Base-by-base conservation (phyloP, 345 rosid species). In the Eucalyptus rudis region DNA sequence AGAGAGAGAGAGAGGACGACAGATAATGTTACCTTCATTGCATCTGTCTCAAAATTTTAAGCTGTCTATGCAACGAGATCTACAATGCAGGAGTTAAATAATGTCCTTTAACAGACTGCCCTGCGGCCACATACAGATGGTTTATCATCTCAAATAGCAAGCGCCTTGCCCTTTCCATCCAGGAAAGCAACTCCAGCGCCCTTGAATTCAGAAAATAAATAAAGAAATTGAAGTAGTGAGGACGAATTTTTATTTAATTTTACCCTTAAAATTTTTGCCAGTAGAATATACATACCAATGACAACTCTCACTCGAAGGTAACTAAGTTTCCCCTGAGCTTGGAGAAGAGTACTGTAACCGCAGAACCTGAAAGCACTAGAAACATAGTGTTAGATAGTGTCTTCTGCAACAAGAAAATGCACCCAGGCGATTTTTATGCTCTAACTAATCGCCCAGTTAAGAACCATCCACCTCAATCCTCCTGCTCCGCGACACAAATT, bases 111-210 rank as follows among this genome's bases (percentile, higher is more conserved):
- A 59, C 45, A 59, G 87, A 86, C 25, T 43, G 68, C 33, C 50
- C 24, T 31, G 45, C 47, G 22, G 85, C 43, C 14, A 76, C 68
- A 51, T 66, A 27, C 44, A 43, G 10, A 45, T 66, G 88, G 47
- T 66, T 89, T 24, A 50, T 49, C 40, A 13, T 36, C 47, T 43
- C 66, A 24, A 87, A 11, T 29, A 83, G 50, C 40, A 89, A 87
- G 71, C 90, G 94, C 89, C 92, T 94, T 86, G 93, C 87, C 92
- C 90, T 94, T 91, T 90, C 91, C 91, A 93, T 76, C 94, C 95
- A 91, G 27, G 90, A 91, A 87, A 92, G 88, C 83, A 96, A 89
- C 90, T 95, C 94, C 91, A 93, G 54, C 84, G 89, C 68, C 88
- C 91, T 97, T 96, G 93, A 50, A 92, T 13, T 7, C 50, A 86